phyloP scores from a whole-genome alignment of 2,329 filamentous ascomycete genomes.

The Cytospora paraplurivora region DNA sequence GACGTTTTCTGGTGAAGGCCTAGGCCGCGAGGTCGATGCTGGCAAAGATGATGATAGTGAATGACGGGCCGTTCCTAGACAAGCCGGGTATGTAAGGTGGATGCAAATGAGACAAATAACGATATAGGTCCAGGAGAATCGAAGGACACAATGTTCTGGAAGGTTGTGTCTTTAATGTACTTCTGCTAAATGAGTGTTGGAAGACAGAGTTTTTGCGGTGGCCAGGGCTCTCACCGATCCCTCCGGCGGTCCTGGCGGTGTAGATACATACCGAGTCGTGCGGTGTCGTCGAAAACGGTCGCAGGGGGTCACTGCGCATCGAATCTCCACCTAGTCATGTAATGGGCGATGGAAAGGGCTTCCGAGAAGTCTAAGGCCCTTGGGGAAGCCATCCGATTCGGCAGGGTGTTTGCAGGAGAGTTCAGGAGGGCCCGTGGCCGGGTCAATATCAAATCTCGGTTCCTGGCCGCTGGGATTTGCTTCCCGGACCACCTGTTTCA shows the following conservation, averaged over 20 bases:
- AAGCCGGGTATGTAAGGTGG: constrained; percentile 1
- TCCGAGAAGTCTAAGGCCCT: constrained; percentile 12
- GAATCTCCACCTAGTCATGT: constrained; percentile 18
- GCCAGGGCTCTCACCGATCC: constrained; percentile 26
- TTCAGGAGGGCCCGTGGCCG: constrained; percentile 1
- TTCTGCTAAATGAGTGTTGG: constrained; percentile 4
- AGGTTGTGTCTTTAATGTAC: constrained; percentile 21
- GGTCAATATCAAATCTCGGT: not conserved
- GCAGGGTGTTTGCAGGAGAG: constrained; percentile 10
- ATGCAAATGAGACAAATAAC: constrained; percentile 10
- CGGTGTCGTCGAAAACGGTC: constrained; percentile 11
- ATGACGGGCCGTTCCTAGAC: not conserved
- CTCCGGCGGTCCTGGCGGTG: constrained; percentile 19
- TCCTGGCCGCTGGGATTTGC: constrained; percentile 6
- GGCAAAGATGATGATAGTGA: constrained; percentile 4
- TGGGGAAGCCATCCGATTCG: constrained; percentile 25
- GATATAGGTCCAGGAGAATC: constrained; percentile 5
- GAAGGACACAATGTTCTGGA: constrained; percentile 10
- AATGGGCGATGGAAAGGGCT: constrained; percentile 16
- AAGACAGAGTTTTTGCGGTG: constrained; percentile 15
- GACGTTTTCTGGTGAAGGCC: constrained; percentile 17
- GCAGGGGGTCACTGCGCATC: constrained; percentile 18
- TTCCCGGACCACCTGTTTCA: constrained; percentile 12
- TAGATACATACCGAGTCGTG: constrained; percentile 16
- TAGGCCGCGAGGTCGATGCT: constrained; percentile 1